phyloP scores from a whole-genome alignment of 2,329 filamentous ascomycete genomes.

The Metarhizium anisopliae region DNA sequence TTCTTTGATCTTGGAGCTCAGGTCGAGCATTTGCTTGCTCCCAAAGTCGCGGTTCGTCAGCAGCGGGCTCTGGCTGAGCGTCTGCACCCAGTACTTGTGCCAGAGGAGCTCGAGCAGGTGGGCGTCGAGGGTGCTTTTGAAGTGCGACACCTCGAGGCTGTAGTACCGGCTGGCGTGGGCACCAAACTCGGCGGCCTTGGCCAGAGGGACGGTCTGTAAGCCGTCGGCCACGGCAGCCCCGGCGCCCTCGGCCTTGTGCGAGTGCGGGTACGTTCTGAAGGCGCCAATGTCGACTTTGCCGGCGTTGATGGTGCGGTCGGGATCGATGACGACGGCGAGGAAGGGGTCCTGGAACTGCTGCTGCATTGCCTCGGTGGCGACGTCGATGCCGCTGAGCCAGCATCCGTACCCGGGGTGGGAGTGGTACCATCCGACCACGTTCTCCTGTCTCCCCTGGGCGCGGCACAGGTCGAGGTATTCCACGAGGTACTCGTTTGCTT shows the following conservation, averaged over 20 bases:
- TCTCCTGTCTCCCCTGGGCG: constrained; percentile 72
- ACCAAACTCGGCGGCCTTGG: constrained; percentile 92
- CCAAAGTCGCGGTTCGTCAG: constrained; percentile 89
- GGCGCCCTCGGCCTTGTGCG: constrained; percentile 45
- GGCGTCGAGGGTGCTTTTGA: constrained; percentile 84
- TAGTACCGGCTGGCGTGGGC: constrained; percentile 90
- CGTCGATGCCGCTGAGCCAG: constrained; percentile 95
- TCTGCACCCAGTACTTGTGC: constrained; percentile 99
- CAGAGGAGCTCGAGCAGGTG: constrained; percentile 82
- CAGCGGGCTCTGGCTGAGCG: constrained; percentile 80
- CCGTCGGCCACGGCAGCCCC: constrained; percentile 35
- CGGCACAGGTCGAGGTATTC: constrained; percentile 71
- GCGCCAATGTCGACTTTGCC: constrained; percentile 97
- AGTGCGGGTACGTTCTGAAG: constrained; percentile 80
- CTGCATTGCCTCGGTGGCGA: constrained; percentile 76
- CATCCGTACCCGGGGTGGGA: constrained; percentile 96
- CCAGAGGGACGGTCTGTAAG: constrained; percentile 74
- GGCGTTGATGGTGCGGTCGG: constrained; percentile 86
- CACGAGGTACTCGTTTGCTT: constrained; percentile 96
- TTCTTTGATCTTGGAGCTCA: constrained; percentile 72
- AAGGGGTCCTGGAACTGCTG: constrained; percentile 86
- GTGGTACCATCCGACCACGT: constrained; percentile 97
- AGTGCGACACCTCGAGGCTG: constrained; percentile 81
- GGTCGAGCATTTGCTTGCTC: constrained; percentile 84
- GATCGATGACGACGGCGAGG: constrained; percentile 91